Evolutionary conservation across 805 yeast genomes (phyloP).

Genomic region (Pichia rugopelliculosa): DNA sequence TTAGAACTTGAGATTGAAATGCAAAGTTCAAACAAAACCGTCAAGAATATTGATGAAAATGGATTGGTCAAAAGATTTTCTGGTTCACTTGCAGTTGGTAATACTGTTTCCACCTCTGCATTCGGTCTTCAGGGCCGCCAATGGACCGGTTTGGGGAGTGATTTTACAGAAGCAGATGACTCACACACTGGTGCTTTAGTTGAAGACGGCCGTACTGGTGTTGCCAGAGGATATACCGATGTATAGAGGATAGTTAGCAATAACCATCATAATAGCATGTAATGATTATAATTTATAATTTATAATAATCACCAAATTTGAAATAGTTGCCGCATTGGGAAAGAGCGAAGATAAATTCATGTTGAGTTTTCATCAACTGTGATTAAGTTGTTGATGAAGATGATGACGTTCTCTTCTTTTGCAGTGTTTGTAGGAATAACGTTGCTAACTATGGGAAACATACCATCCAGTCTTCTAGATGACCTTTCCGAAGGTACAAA

Average conservation of each 20-base stretch:
- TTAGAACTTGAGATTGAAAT: conserved; percentile 47
- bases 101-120: conserved; percentile 88
- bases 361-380: background rate
- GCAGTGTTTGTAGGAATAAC: background rate
- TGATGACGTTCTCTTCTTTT: background rate
- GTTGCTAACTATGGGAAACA: conserved; percentile 26
- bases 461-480: conserved; percentile 43
- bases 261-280: too few species aligned
- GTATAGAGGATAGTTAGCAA: background rate
- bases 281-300: too few species aligned
- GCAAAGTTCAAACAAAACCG: conserved; percentile 19
- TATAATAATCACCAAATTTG: too few species aligned
- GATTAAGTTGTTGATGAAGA: background rate
- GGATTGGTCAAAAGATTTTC: conserved; percentile 52
- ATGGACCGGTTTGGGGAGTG: conserved; percentile 93
- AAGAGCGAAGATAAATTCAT: background rate
- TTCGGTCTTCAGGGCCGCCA: conserved; percentile 55
- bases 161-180: conserved; percentile 40
- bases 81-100: conserved; percentile 54
- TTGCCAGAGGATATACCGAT: conserved; percentile 77
- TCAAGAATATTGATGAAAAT: conserved; percentile 17
- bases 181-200: conserved; percentile 62
- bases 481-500: conserved; percentile 74
- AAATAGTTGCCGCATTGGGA: background rate
- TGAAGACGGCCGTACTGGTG: conserved; percentile 79